Evolutionary conservation across 2,329 filamentous ascomycete species (phyloP).

Genomic region (Aspergillus viridinutans): DNA sequence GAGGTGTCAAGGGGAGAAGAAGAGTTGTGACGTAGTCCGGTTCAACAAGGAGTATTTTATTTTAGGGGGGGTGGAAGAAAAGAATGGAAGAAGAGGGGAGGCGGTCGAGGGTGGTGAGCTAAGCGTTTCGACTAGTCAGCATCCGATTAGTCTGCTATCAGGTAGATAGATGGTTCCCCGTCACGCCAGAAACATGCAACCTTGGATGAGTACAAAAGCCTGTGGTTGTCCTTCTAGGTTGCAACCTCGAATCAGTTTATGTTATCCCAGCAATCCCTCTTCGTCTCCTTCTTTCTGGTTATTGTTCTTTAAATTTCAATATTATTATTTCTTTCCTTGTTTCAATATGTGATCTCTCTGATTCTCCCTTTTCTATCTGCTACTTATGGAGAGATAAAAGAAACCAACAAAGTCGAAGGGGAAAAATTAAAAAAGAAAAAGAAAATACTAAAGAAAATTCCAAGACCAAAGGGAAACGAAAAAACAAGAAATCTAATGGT

Average conservation of each 20-base stretch:
- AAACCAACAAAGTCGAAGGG: not conserved
- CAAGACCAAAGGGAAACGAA: constrained; percentile 3
- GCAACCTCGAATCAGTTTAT: constrained; percentile 6
- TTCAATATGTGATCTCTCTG: constrained; percentile 1
- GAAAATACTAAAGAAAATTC: not conserved
- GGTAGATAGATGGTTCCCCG: not conserved
- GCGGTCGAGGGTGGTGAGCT: constrained; percentile 21
- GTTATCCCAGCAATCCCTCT: constrained; percentile 1
- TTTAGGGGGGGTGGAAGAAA: constrained; percentile 25
- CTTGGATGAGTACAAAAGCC: constrained; percentile 20
- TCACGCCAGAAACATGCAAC: constrained; percentile 16
- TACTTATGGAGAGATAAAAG: not conserved
- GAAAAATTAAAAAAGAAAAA: not conserved
- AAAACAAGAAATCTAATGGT: constrained; percentile 5
- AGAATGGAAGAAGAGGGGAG: constrained; percentile 19
- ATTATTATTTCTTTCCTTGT: not conserved
- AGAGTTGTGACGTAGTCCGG: constrained; percentile 38
- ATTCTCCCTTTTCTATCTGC: not conserved
- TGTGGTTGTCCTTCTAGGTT: constrained; percentile 12
- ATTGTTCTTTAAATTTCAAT: not conserved
- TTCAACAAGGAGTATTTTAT: constrained; percentile 28
- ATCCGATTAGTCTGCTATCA: not conserved
- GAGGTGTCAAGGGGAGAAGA: constrained; percentile 19
- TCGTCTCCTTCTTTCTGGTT: constrained; percentile 2
- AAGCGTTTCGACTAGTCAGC: constrained; percentile 6